A percentile compares a stretch with the other conserved stretches of the same genome.
Evolutionary conservation across 768 basidiomycete species (phyloP).

Genomic region (Kwoniella sp.): DNA sequence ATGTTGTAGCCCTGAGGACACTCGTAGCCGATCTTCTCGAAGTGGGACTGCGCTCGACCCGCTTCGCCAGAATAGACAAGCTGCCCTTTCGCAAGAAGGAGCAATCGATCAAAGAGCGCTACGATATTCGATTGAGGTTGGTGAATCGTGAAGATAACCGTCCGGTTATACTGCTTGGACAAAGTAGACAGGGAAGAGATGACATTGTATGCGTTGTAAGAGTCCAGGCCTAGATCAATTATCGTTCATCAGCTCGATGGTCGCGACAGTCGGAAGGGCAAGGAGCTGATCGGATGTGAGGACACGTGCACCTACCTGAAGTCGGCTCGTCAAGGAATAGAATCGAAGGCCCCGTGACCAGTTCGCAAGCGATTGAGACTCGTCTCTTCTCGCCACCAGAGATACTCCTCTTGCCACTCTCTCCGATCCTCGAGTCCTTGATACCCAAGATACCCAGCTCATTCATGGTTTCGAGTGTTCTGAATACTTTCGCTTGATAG

Average conservation of each 20-base stretch:
- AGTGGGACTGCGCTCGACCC: conserved; percentile 74
- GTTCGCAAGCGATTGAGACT: conserved; percentile 95
- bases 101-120: conserved; percentile 86
- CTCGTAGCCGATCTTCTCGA: conserved; percentile 72
- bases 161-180: conserved; percentile 85
- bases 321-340: conserved; percentile 97
- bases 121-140: conserved; percentile 98
- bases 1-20: conserved; percentile 96
- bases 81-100: conserved; percentile 81
- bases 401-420: conserved; percentile 81
- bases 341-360: conserved; percentile 95
- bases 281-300: neutral
- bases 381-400: conserved; percentile 97
- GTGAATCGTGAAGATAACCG: conserved; percentile 96
- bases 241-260: conserved; percentile 21
- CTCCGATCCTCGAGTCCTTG: conserved; percentile 85
- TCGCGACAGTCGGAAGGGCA: conserved; percentile 5
- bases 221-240: conserved; percentile 71
- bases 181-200: conserved; percentile 83
- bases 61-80: conserved; percentile 82
- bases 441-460: conserved; percentile 92
- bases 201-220: conserved; percentile 94
- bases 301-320: conserved; percentile 65
- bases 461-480: conserved; percentile 93
- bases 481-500: conserved; percentile 86